A percentile compares a stretch with the other conserved stretches of the same genome.
phyloP scores from a whole-genome alignment of 2,329 filamentous ascomycete species.

The Coleophoma eucalyptorum region DNA sequence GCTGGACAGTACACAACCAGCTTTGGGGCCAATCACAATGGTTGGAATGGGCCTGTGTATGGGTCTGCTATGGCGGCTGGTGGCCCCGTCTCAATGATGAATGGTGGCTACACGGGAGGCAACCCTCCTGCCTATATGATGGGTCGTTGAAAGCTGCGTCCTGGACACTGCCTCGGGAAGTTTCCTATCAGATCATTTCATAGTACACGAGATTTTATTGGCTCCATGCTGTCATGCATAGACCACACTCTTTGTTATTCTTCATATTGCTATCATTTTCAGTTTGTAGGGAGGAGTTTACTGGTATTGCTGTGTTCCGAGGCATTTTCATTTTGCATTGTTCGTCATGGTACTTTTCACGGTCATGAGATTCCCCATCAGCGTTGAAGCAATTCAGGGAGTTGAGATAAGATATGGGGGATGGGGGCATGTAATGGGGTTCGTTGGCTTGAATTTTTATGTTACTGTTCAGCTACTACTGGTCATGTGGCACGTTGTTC shows the following conservation, averaged over 20 bases:
- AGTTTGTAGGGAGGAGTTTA: slow-evolving; percentile 18
- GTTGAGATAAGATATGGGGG: slow-evolving; percentile 23
- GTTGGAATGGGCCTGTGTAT: slow-evolving; percentile 23
- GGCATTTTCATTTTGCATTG: slow-evolving; percentile 22
- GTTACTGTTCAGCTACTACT: slow-evolving; percentile 11
- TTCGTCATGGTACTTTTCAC: slow-evolving; percentile 24
- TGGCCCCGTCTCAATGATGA: slow-evolving; percentile 22
- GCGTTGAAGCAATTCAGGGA: slow-evolving; percentile 26
- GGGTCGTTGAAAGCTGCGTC: slow-evolving; percentile 23
- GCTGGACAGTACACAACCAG: slow-evolving; percentile 19
- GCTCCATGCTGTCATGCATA: not conserved
- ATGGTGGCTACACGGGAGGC: slow-evolving; percentile 18
- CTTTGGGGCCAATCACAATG: slow-evolving; percentile 18
- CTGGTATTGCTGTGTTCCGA: slow-evolving; percentile 21
- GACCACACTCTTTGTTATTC: slow-evolving; percentile 11
- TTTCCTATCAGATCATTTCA: slow-evolving; percentile 8
- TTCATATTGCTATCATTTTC: slow-evolving; percentile 6
- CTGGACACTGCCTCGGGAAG: slow-evolving; percentile 12
- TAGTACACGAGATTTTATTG: slow-evolving; percentile 5
- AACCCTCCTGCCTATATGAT: slow-evolving; percentile 31
- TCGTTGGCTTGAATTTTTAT: slow-evolving; percentile 8
- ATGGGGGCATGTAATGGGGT: slow-evolving; percentile 21
- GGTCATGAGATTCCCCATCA: slow-evolving; percentile 29
- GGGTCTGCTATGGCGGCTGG: slow-evolving; percentile 24
- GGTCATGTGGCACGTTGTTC: slow-evolving; percentile 15